Conservation (phyloP, 441 rosid genomes). For the Euphorbia schlechtendalii region DNA sequence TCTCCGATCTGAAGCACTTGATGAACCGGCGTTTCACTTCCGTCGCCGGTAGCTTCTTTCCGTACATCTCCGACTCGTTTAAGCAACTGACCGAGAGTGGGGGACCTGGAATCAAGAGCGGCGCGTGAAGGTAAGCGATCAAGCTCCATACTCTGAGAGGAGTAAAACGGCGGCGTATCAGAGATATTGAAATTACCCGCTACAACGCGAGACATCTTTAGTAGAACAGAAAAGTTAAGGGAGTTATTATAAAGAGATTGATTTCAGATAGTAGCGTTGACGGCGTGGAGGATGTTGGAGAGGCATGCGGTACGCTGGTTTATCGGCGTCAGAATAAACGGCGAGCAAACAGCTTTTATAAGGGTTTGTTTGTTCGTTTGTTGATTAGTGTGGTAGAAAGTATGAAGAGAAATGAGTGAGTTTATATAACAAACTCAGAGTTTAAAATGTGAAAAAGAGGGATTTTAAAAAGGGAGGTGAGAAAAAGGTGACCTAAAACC, state of each 20-base stretch:
- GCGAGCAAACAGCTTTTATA: slow-evolving; percentile 10
- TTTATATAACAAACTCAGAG: not conserved
- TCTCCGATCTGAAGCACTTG: slow-evolving; percentile 38
- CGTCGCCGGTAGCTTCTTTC: slow-evolving; percentile 56
- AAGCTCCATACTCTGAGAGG: slow-evolving; percentile 34
- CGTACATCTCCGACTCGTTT: slow-evolving; percentile 65
- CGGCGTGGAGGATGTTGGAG: slow-evolving; percentile 12
- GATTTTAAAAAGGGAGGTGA: slow-evolving; percentile 22
- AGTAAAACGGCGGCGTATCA: slow-evolving; percentile 27
- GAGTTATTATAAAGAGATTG: not conserved
- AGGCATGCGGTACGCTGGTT: slow-evolving; percentile 11
- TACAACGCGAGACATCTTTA: slow-evolving; percentile 51
- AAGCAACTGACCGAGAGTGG: slow-evolving; percentile 64
- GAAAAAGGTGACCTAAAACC: slow-evolving; percentile 59
- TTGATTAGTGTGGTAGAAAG: no score
- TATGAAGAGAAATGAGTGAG: not conserved
- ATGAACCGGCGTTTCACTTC: slow-evolving; percentile 67
- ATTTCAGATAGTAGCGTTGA: slow-evolving; percentile 15
- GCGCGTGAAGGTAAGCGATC: no score
- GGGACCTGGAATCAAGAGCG: slow-evolving; percentile 27
- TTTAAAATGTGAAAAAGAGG: not conserved
- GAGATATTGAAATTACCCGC: slow-evolving; percentile 30
- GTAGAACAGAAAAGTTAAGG: not conserved
- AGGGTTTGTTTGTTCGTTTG: no score
- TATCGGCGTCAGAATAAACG: not conserved